These are phyloP conservation scores for Kickxella alabastrina DNA, from an alignment of 192 early-diverging fungal species.

Conservation along the genomic window DNA sequence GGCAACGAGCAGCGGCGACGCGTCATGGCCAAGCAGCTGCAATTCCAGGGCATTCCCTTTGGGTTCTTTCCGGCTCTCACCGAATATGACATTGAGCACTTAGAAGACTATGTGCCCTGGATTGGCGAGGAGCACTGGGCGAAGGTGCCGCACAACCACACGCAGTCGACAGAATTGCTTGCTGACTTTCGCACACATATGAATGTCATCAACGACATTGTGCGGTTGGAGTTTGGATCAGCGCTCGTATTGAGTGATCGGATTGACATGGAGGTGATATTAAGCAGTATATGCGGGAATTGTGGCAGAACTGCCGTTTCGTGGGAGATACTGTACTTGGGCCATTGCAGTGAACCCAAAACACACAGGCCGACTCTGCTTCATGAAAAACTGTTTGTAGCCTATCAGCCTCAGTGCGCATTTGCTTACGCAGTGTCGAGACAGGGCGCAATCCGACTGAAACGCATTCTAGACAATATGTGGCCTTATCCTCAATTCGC, in stretches of 20 bases:
- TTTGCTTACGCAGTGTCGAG: conserved; percentile 27
- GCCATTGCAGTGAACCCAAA: conserved; percentile 9
- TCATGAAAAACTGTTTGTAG: conserved; percentile 10
- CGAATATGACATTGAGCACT: conserved; percentile 21
- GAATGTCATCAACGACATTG: conserved; percentile 30
- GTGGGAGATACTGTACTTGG: conserved; percentile 28
- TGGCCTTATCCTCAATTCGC: conserved; percentile 16
- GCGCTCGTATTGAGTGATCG: conserved; percentile 21
- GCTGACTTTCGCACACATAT: conserved; percentile 26
- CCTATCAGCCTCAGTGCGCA: conserved; percentile 11
- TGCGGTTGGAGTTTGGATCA: conserved; percentile 15
- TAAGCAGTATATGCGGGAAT: conserved; percentile 25
- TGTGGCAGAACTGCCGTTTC: conserved; percentile 1
- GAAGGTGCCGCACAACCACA: conserved; percentile 4
- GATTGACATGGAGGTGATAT: conserved; percentile 10
- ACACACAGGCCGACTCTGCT: neutral
- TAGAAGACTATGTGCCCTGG: conserved; percentile 16
- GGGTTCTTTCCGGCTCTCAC: conserved; percentile 22
- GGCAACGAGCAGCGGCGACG: conserved; percentile 7
- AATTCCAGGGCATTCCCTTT: conserved; percentile 26
- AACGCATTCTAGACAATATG: conserved; percentile 25
- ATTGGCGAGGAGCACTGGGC: conserved; percentile 26
- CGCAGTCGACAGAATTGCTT: conserved; percentile 9
- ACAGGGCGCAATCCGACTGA: conserved; percentile 12
- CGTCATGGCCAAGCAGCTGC: conserved; percentile 14